These are phyloP conservation scores for Cordyceps militaris DNA, from an alignment of 2,329 filamentous ascomycete genomes.

Conservation along the genomic window DNA sequence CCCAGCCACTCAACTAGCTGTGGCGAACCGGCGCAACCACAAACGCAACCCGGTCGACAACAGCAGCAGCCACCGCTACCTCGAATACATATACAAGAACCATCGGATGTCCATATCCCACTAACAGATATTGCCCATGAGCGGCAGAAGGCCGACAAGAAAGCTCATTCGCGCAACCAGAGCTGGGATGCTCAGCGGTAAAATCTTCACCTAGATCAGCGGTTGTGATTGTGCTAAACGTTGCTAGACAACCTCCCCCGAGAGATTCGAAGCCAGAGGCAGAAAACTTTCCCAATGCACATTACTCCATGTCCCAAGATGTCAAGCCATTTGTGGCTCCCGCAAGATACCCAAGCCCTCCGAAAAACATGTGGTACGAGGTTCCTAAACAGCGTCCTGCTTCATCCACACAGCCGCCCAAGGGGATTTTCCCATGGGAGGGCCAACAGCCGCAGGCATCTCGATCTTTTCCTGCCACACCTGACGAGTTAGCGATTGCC, in stretches of 20 bases:
- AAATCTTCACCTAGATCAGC: slow-evolving; percentile 15
- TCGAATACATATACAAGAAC: background rate
- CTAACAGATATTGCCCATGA: slow-evolving; percentile 12
- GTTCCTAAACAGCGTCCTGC: slow-evolving; percentile 60
- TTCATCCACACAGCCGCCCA: slow-evolving; percentile 45
- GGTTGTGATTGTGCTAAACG: slow-evolving; percentile 16
- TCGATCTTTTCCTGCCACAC: slow-evolving; percentile 48
- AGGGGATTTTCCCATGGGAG: slow-evolving; percentile 90
- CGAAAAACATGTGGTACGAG: slow-evolving; percentile 82
- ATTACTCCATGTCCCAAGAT: slow-evolving; percentile 79
- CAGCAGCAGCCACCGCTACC: background rate
- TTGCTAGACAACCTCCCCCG: slow-evolving; percentile 53
- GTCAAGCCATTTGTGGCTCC: slow-evolving; percentile 70
- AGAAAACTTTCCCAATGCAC: slow-evolving; percentile 67
- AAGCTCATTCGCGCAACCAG: slow-evolving; percentile 22
- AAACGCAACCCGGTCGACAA: slow-evolving; percentile 14
- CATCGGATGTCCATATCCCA: background rate
- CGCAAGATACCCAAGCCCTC: slow-evolving; percentile 69
- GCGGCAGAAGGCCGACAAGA: slow-evolving; percentile 19
- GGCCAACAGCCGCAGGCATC: slow-evolving; percentile 52
- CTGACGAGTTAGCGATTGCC: slow-evolving; percentile 14
- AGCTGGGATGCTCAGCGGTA: slow-evolving; percentile 51
- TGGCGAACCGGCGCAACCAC: background rate
- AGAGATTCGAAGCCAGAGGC: slow-evolving; percentile 73
- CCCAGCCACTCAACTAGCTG: background rate